Percentiles rank a stretch among this genome's conserved stretches.
Evolutionary conservation across 371 early-diverging fungal species (phyloP).

Genomic region (Syncephalastrum racemosum): DNA sequence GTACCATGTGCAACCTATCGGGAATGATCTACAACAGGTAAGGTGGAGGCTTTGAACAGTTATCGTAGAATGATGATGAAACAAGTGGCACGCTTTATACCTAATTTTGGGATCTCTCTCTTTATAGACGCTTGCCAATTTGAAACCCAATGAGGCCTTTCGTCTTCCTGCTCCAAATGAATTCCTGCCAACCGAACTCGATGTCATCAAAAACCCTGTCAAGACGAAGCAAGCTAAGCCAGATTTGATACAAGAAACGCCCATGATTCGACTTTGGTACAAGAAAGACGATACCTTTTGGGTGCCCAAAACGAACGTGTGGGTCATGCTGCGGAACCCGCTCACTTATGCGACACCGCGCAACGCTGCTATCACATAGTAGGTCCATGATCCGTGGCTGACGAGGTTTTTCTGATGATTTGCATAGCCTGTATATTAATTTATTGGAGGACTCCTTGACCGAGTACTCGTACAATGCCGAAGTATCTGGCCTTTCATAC

Average conservation of each 20-base stretch:
- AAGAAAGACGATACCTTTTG: constrained; percentile 90
- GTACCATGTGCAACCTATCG: constrained; percentile 67
- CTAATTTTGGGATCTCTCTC: background rate
- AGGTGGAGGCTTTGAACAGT: background rate
- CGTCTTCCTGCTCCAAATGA: constrained; percentile 76
- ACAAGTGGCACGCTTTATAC: background rate
- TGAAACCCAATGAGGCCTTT: constrained; percentile 57
- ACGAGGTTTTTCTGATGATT: background rate
- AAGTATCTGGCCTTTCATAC: constrained; percentile 79
- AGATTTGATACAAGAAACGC: constrained; percentile 62
- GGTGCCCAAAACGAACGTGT: constrained; percentile 71
- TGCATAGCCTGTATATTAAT: constrained; percentile 60
- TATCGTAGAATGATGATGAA: background rate
- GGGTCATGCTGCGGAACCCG: constrained; percentile 56
- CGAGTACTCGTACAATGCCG: constrained; percentile 85
- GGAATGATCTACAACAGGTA: constrained; percentile 56
- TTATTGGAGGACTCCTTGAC: constrained; percentile 77
- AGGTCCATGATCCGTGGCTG: constrained; percentile 7
- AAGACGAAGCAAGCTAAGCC: constrained; percentile 46
- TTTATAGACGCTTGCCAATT: constrained; percentile 41
- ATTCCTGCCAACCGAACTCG: constrained; percentile 76
- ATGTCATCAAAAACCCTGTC: constrained; percentile 42
- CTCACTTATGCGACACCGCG: constrained; percentile 55
- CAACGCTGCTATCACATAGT: constrained; percentile 37
- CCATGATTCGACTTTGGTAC: constrained; percentile 80